Percentiles rank a stretch among this genome's conserved stretches.
Evolutionary conservation across 495 filamentous ascomycete genomes (phyloP).

Genomic region (Neurospora tetrasperma): DNA sequence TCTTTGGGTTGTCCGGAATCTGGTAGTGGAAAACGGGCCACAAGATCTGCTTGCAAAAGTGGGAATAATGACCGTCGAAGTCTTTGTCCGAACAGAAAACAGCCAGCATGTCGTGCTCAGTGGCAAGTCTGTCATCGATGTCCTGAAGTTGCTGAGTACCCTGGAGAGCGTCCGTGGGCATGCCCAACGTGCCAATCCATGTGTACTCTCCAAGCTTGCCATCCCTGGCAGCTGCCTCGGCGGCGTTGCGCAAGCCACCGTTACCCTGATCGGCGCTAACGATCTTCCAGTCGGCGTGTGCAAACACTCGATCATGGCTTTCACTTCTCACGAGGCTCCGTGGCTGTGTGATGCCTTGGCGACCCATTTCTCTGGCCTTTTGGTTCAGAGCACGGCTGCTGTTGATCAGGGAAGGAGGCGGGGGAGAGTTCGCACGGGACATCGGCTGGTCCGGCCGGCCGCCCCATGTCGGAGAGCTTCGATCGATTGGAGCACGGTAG

Average conservation of each 20-base stretch:
- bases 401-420: constrained; percentile 62
- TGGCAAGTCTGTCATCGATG: constrained; percentile 67
- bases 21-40: constrained; percentile 95
- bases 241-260: constrained; percentile 78
- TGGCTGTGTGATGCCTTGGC: constrained; percentile 38
- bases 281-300: constrained; percentile 65
- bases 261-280: constrained; percentile 82
- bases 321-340: constrained; percentile 34
- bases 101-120: constrained; percentile 67
- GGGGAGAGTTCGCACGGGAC: constrained; percentile 54
- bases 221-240: constrained; percentile 60
- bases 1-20: constrained; percentile 92
- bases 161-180: constrained; percentile 74
- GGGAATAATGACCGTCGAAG: constrained; percentile 83
- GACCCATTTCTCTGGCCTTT: constrained; percentile 39
- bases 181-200: constrained; percentile 87
- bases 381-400: constrained; percentile 42
- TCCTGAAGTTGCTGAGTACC: constrained; percentile 59
- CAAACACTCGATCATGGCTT: constrained; percentile 54
- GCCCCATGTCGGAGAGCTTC: constrained; percentile 62
- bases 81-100: constrained; percentile 81
- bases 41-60: constrained; percentile 86
- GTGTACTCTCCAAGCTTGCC: constrained; percentile 56
- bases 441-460: constrained; percentile 61
- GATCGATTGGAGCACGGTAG: constrained; percentile 45